Evolutionary conservation across 441 rosid genomes (phyloP).

Genomic region (Populus trichocarpa): DNA sequence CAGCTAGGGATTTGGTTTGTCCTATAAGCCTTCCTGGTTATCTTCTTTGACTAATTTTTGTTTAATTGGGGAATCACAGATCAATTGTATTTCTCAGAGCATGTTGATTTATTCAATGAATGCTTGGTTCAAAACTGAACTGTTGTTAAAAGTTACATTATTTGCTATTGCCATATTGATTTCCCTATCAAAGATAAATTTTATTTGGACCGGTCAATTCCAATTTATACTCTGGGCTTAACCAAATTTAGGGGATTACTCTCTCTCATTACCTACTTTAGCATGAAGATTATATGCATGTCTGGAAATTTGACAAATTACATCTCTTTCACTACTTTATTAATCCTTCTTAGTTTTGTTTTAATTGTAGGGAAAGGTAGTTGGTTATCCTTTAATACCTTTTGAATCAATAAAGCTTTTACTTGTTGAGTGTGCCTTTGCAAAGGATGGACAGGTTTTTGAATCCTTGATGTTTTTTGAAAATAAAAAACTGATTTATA

Average conservation of each 20-base stretch:
- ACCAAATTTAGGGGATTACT: too few relatives aligned
- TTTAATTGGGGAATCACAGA: neutral
- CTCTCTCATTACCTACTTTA: neutral
- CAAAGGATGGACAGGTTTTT: neutral
- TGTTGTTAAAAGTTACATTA: constrained; percentile 1
- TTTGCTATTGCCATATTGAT: neutral
- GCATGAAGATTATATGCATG: neutral
- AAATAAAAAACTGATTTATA: too few relatives aligned
- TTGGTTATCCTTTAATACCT: neutral
- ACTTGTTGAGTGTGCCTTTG: neutral
- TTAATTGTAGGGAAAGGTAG: neutral
- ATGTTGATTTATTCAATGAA: neutral
- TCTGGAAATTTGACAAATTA: neutral
- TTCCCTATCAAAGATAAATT: neutral
- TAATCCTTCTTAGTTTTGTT: neutral
- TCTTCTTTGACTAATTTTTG: constrained; percentile 5
- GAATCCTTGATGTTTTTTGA: neutral
- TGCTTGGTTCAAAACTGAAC: constrained; percentile 1
- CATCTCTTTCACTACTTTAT: neutral
- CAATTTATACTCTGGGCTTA: too few relatives aligned
- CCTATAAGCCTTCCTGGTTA: constrained; percentile 20
- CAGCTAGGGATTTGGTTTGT: constrained; percentile 92
- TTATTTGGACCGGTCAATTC: too few relatives aligned
- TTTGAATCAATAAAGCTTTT: too few relatives aligned
- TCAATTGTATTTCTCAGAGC: neutral